Base-by-base conservation (phyloP, 2,329 filamentous ascomycete species). In the Pseudopyricularia cyperi region DNA sequence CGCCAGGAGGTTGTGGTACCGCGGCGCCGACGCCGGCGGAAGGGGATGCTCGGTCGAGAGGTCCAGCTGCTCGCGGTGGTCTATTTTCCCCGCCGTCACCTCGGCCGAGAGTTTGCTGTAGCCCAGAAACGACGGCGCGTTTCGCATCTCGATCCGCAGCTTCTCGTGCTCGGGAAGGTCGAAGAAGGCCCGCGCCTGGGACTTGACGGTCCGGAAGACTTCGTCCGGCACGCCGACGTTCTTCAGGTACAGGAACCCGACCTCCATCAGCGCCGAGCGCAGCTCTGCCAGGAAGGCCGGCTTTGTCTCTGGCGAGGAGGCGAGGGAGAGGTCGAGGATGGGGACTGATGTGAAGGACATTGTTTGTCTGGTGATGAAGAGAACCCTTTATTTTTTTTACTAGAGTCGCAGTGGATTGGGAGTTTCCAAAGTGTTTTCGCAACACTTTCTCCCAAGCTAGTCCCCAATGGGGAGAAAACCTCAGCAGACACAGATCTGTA, bases 11-110 rank as follows among this genome's bases (percentile, higher is more conserved):
- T 91, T 87, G 63, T 87, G 73, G 65, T 90, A 86, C 1, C 78
- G 68, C 1, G 88, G 88, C 32, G 82, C 69, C 0, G 82, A 72
- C 1, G 66, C 67, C 0, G 85, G 87, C 7, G 39, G 39, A 1
- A 84, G 49, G 0, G 82, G 72, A 59, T 93, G 87, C 51, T 87
- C 82, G 0, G 89, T 94, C 0, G 86, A 88, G 50, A 95, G 76
- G 65, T 95, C 89, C 55, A 94, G 83, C 64, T 95, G 89, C 65
- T 95, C 89, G 50, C 89, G 77, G 71, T 89, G 85, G 67, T 95
- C 89, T 59, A 80, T 75, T 49, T 78, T 76, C 57, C 83, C 80
- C 19, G 86, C 87, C 4, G 89, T 95, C 60, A 84, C 75, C 63
- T 85, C 82, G 56, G 80, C 79, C 3, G 77, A 76, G 52, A 85